Percentiles rank a stretch among this genome's conserved stretches.
phyloP scores from a whole-genome alignment of 2,329 filamentous ascomycete genomes.

The Lachnellula suecica region DNA sequence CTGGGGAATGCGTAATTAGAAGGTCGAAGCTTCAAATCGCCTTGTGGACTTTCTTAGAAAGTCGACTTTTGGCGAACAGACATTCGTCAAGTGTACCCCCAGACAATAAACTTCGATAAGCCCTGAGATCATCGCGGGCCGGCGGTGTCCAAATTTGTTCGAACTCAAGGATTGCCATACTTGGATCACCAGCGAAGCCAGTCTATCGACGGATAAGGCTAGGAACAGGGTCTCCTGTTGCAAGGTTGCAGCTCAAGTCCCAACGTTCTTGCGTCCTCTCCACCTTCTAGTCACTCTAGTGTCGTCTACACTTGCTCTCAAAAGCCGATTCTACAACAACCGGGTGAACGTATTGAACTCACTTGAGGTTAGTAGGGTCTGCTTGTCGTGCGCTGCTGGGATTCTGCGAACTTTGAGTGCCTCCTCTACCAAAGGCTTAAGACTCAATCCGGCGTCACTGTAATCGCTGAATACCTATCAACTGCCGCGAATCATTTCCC shows the following conservation, averaged over 20 bases:
- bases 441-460: background rate
- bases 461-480: background rate
- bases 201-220: background rate
- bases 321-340: conserved; percentile 5
- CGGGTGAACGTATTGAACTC: conserved; percentile 8
- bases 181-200: background rate
- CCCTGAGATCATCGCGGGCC: conserved; percentile 10
- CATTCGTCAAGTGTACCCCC: background rate
- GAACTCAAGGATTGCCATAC: background rate
- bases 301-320: conserved; percentile 11
- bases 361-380: conserved; percentile 8
- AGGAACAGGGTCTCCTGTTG: conserved; percentile 7
- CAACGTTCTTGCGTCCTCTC: conserved; percentile 5
- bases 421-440: too few relatives aligned
- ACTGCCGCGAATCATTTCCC: background rate
- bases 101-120: conserved; percentile 8
- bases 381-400: conserved; percentile 1
- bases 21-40: background rate
- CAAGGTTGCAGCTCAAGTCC: conserved; percentile 2
- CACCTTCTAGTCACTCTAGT: conserved; percentile 7
- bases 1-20: background rate
- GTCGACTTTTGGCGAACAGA: conserved; percentile 3
- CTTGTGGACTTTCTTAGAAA: background rate
- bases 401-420: background rate
- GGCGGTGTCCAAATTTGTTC: background rate